Evolutionary conservation across 331 rosid species (phyloP).

Genomic region (Pyracantha coccinea): DNA sequence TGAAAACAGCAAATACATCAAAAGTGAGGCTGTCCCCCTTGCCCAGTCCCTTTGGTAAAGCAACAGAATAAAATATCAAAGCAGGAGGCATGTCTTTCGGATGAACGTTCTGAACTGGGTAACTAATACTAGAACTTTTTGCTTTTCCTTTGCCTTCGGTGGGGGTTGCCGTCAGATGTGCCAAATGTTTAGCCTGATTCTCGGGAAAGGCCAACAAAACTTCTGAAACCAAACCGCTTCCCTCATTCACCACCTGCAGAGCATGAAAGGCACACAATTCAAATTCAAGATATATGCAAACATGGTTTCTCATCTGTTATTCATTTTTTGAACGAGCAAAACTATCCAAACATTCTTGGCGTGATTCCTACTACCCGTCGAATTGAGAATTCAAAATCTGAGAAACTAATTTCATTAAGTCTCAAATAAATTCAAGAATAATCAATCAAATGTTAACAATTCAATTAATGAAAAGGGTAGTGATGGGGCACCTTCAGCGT

Average conservation of each 20-base stretch:
- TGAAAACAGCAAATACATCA: conserved; percentile 67
- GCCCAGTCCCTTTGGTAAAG: conserved; percentile 66
- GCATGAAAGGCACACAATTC: not conserved
- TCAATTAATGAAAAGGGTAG: not conserved
- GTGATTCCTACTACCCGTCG: not conserved
- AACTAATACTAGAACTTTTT: conserved; percentile 40
- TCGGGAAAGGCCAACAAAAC: conserved; percentile 72
- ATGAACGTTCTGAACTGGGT: conserved; percentile 39
- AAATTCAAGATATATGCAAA: not conserved
- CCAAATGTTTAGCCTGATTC: conserved; percentile 50
- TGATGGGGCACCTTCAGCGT: conserved; percentile 56
- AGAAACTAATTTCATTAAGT: not conserved
- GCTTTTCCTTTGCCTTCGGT: conserved; percentile 69
- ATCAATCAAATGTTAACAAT: not conserved
- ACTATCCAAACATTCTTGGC: not conserved
- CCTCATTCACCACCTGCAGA: conserved; percentile 71
- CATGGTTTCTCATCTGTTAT: too few species aligned
- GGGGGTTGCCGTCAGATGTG: conserved; percentile 42
- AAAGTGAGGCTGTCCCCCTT: conserved; percentile 58
- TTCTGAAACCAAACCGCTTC: conserved; percentile 48
- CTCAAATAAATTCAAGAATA: not conserved
- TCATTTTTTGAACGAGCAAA: not conserved
- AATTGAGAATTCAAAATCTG: not conserved
- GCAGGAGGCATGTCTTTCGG: conserved; percentile 54
- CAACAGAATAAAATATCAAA: conserved; percentile 55